phyloP scores from a whole-genome alignment of 1,139 yeast genomes.

The Taiozyma onychis region DNA sequence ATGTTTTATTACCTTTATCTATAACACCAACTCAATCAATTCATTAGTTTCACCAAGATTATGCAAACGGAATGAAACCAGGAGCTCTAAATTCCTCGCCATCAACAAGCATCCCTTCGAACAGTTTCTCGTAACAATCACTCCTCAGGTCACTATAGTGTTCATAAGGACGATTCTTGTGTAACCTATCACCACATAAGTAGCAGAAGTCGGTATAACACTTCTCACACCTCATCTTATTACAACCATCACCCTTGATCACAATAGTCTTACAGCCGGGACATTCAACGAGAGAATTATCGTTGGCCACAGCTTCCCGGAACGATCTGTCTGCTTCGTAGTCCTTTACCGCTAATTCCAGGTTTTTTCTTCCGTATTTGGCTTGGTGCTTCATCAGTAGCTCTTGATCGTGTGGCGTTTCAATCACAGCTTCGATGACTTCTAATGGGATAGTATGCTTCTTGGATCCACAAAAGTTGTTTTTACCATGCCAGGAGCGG shows the following conservation, averaged over 20 bases:
- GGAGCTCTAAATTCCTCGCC: conserved; percentile 8
- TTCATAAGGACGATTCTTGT: conserved; percentile 41
- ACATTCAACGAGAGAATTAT: conserved; percentile 41
- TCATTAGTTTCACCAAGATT: not conserved
- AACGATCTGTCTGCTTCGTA: conserved; percentile 45
- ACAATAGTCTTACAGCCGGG: conserved; percentile 51
- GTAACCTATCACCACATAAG: conserved; percentile 44
- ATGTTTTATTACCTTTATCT: not conserved
- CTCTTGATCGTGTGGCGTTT: conserved; percentile 24
- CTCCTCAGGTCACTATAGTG: conserved; percentile 43
- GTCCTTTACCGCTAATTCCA: conserved; percentile 40
- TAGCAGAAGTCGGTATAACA: conserved; percentile 52
- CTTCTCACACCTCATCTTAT: conserved; percentile 54
- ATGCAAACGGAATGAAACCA: not conserved
- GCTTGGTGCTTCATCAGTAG: conserved; percentile 36
- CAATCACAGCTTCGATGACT: conserved; percentile 35
- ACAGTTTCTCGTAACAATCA: conserved; percentile 46
- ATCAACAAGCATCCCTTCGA: conserved; percentile 48
- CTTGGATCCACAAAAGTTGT: conserved; percentile 38
- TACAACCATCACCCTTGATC: conserved; percentile 63
- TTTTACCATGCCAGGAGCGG: conserved; percentile 64
- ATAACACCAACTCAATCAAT: too few relatives aligned
- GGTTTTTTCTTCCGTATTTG: conserved; percentile 43
- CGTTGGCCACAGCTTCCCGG: conserved; percentile 37
- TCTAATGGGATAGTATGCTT: conserved; percentile 37